Evolutionary conservation across 202 grass and related monocot species (phyloP).

Genomic region (Miscanthus sacchariflorus): DNA sequence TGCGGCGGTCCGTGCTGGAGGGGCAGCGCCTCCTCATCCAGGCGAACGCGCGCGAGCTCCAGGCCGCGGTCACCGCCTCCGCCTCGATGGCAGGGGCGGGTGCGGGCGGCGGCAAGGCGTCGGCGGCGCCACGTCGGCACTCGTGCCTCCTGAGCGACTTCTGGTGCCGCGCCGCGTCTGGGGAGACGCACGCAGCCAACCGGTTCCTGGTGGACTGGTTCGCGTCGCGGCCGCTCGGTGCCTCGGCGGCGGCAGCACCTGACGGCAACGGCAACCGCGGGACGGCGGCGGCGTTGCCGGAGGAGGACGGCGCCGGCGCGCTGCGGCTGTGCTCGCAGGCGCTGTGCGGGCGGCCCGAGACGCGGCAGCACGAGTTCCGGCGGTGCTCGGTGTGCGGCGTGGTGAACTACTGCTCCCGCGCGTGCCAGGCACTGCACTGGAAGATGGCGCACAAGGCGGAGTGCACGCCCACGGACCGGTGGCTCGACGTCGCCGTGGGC

Average conservation of each 20-base stretch:
- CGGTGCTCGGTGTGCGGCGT: constrained; percentile 86
- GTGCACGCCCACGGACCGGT: constrained; percentile 68
- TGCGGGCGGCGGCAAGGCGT: not conserved
- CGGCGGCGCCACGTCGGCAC: constrained; percentile 20
- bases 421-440: constrained; percentile 95
- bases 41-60: constrained; percentile 71
- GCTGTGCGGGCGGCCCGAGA: constrained; percentile 79
- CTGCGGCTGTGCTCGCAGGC: constrained; percentile 84
- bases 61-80: constrained; percentile 29
- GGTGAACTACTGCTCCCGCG: constrained; percentile 89
- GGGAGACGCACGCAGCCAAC: constrained; percentile 64
- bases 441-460: constrained; percentile 73
- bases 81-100: not conserved
- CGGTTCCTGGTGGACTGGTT: constrained; percentile 87
- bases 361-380: constrained; percentile 84
- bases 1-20: constrained; percentile 62
- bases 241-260: not conserved
- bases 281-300: not conserved
- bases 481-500: constrained; percentile 41
- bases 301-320: not conserved
- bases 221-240: constrained; percentile 29
- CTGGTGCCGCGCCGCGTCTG: constrained; percentile 53
- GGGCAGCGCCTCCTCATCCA: constrained; percentile 78
- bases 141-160: constrained; percentile 82
- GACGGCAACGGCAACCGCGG: not conserved